Percentiles rank a stretch among this genome's conserved stretches.
These are phyloP conservation scores for Tetramitus jugosus DNA, from an alignment of 208 protist genomes.

Conservation along the genomic window DNA sequence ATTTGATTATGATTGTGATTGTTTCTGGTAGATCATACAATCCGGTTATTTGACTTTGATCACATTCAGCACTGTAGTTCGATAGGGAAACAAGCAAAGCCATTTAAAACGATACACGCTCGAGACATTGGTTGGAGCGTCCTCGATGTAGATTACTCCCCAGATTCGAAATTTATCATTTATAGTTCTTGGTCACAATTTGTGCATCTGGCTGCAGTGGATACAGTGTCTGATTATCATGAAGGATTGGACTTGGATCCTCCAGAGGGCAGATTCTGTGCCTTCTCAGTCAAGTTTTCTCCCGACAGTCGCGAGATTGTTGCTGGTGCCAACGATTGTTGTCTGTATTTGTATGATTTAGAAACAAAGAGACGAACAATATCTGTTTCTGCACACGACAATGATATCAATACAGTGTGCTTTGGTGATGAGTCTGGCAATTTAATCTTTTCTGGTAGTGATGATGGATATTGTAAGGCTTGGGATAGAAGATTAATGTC, in stretches of 20 bases:
- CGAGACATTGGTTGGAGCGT: constrained; percentile 33
- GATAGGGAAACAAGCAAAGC: not conserved
- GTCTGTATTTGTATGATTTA: constrained; percentile 36
- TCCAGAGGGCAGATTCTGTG: constrained; percentile 27
- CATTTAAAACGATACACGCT: constrained; percentile 22
- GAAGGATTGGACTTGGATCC: not conserved
- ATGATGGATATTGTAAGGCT: constrained; percentile 33
- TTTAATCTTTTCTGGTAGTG: constrained; percentile 34
- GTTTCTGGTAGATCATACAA: not conserved
- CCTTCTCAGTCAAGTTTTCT: constrained; percentile 31
- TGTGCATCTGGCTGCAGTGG: constrained; percentile 12
- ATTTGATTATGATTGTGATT: constrained; percentile 4
- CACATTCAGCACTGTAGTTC: not conserved
- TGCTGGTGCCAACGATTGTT: constrained; percentile 23
- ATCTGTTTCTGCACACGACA: not conserved
- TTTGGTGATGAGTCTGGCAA: constrained; percentile 23
- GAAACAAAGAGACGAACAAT: not conserved
- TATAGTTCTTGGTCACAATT: constrained; percentile 27
- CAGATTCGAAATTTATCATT: constrained; percentile 27
- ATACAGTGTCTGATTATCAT: not conserved
- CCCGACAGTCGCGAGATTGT: constrained; percentile 24
- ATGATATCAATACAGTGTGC: constrained; percentile 36
- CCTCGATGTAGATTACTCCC: constrained; percentile 23
- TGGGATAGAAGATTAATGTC: constrained; percentile 27
- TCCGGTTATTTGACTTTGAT: constrained; percentile 18